Percentiles rank a stretch among this genome's conserved stretches.
Evolutionary conservation across 228 moss, liverwort and hornwort species (phyloP).

Genomic region (Sphagnum fallax): DNA sequence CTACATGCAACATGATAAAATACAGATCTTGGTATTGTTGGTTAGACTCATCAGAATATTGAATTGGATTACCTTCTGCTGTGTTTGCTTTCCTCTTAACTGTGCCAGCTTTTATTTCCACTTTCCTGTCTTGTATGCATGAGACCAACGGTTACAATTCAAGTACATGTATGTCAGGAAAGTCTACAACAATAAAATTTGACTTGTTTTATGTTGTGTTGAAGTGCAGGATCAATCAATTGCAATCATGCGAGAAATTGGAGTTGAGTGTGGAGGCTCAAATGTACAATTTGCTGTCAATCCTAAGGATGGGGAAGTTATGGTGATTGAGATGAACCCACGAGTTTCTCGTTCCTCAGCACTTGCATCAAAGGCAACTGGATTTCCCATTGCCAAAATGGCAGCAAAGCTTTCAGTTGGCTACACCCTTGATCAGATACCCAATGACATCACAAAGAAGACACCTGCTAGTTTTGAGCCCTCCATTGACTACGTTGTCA

Average conservation of each 20-base stretch:
- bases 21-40: too few species aligned
- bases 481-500: conserved; percentile 97
- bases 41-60: too few species aligned
- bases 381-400: conserved; percentile 99
- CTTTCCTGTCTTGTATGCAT: too few species aligned
- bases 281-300: conserved; percentile 99
- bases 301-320: conserved; percentile 85
- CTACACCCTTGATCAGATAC: conserved; percentile 93
- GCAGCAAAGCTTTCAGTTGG: conserved; percentile 95
- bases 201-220: not conserved
- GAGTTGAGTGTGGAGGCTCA: conserved; percentile 97
- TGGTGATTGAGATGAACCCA: conserved; percentile 99
- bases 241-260: conserved; percentile 94
- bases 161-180: too few species aligned
- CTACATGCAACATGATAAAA: too few species aligned
- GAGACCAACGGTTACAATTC: too few species aligned
- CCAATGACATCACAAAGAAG: conserved; percentile 95
- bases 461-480: conserved; percentile 99
- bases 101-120: too few species aligned
- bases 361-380: conserved; percentile 95
- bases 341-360: conserved; percentile 97
- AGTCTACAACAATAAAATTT: too few species aligned
- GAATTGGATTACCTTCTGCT: too few species aligned
- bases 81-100: too few species aligned
- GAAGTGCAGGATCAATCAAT: conserved; percentile 71